Percentiles rank a stretch among this genome's conserved stretches.
Conservation (phyloP, 2,329 filamentous ascomycete species). For the Aureobasidium sp. region DNA sequence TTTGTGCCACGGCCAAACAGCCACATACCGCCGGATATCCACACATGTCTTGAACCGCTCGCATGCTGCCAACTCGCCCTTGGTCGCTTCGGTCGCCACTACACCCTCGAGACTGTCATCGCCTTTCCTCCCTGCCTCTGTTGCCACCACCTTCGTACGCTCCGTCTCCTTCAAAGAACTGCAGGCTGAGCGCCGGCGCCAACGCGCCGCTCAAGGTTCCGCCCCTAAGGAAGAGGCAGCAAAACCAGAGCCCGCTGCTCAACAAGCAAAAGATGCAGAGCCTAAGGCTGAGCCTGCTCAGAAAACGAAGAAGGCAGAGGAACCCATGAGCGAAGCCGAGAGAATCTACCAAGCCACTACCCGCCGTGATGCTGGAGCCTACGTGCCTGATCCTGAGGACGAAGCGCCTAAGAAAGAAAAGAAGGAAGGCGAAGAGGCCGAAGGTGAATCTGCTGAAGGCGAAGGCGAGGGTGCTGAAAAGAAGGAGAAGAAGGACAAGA, state of each 20-base stretch:
- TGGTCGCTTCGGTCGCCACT: slow-evolving; percentile 10
- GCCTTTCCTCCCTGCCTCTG: slow-evolving; percentile 36
- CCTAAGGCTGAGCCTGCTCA: slow-evolving; percentile 29
- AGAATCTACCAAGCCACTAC: slow-evolving; percentile 10
- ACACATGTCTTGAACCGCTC: slow-evolving; percentile 15
- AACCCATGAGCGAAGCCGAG: slow-evolving; percentile 13
- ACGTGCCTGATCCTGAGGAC: slow-evolving; percentile 28
- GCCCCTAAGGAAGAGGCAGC: slow-evolving; percentile 29
- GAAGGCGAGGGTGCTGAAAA: slow-evolving; percentile 41
- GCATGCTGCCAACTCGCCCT: slow-evolving; percentile 15
- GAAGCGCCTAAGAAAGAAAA: slow-evolving; percentile 30
- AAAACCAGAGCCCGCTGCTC: slow-evolving; percentile 31
- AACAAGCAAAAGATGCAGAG: slow-evolving; percentile 14
- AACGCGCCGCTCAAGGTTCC: slow-evolving; percentile 29
- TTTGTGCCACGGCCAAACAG: slow-evolving; percentile 39
- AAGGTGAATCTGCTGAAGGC: slow-evolving; percentile 38
- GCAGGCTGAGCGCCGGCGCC: slow-evolving; percentile 29
- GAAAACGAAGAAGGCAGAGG: slow-evolving; percentile 21
- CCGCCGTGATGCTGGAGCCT: slow-evolving; percentile 30
- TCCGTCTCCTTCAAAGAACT: slow-evolving; percentile 38
- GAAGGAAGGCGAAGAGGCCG: slow-evolving; percentile 24
- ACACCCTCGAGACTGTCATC: slow-evolving; percentile 35
- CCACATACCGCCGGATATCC: slow-evolving; percentile 43
- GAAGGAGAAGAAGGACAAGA: slow-evolving; percentile 58
- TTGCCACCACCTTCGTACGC: slow-evolving; percentile 37